Conservation (phyloP, 441 rosid genomes). For the Jatropha podagrica region DNA sequence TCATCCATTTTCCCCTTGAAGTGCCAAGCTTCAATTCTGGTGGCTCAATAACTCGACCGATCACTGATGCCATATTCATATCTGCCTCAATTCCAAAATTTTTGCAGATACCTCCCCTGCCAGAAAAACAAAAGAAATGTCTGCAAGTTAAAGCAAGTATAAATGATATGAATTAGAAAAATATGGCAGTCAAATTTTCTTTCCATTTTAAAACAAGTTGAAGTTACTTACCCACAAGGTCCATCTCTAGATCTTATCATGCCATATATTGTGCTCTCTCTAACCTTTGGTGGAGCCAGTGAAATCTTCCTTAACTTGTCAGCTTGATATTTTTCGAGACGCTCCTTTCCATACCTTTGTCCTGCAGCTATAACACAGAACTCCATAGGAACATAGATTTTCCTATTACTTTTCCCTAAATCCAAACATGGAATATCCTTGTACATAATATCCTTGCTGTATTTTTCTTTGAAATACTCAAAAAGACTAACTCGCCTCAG, state of each 20-base stretch:
- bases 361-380: conserved; percentile 64
- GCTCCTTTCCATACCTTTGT: conserved; percentile 62
- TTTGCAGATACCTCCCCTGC: conserved; percentile 37
- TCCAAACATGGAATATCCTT: conserved; percentile 62
- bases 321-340: conserved; percentile 37
- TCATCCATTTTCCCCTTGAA: conserved; percentile 35
- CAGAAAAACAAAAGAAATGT: neutral
- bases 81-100: conserved; percentile 61
- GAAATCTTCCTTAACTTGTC: conserved; percentile 45
- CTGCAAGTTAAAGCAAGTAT: neutral
- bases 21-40: conserved; percentile 58
- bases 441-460: conserved; percentile 40
- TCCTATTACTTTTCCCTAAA: conserved; percentile 47
- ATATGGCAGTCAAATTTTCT: neutral
- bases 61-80: conserved; percentile 48
- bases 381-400: conserved; percentile 65
- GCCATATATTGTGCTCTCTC: conserved; percentile 39
- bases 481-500: conserved; percentile 32
- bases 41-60: conserved; percentile 65
- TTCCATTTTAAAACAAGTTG: neutral
- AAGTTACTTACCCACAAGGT: conserved; percentile 63
- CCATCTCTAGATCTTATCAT: conserved; percentile 49
- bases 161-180: neutral
- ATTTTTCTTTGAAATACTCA: conserved; percentile 56
- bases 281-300: conserved; percentile 40